Evolutionary conservation across 2,329 filamentous ascomycete genomes (phyloP).

Genomic region (Scedosporium apiospermum): DNA sequence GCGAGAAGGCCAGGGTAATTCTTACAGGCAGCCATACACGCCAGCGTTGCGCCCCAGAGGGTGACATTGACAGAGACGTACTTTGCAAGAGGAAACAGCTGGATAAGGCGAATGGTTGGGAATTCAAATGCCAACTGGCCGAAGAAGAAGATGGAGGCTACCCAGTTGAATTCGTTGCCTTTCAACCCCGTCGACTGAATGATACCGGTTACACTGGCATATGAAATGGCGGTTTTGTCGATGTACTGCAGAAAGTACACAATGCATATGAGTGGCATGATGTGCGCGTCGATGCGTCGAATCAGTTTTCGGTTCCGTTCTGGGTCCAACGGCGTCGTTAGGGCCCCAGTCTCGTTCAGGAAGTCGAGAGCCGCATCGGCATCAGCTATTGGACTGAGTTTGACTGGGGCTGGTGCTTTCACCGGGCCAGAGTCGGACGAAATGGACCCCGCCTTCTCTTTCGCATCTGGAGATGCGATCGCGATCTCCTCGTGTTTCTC

Average conservation of each 20-base stretch:
- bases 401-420: no score
- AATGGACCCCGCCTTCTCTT: no score
- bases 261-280: conserved; percentile 24
- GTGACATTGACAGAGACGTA: conserved; percentile 56
- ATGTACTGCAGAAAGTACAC: conserved; percentile 60
- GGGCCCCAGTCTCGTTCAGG: no score
- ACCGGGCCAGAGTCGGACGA: no score
- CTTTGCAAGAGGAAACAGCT: conserved; percentile 57
- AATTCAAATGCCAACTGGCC: conserved; percentile 63
- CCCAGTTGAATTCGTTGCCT: conserved; percentile 49
- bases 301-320: no score
- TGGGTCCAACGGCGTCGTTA: no score
- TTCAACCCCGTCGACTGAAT: conserved; percentile 36
- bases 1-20: conserved; percentile 51
- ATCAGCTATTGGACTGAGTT: no score
- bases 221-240: conserved; percentile 58
- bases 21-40: conserved; percentile 49
- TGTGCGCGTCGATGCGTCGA: no score
- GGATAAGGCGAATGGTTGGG: conserved; percentile 52
- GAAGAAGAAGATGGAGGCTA: conserved; percentile 67
- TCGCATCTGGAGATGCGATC: no score
- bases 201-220: conserved; percentile 56
- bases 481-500: no score
- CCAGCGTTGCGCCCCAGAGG: conserved; percentile 52
- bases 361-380: no score